Percentiles rank a stretch among this genome's conserved stretches.
phyloP scores from a whole-genome alignment of 2,329 filamentous ascomycete species.

The Pezizomycotina sp. region DNA sequence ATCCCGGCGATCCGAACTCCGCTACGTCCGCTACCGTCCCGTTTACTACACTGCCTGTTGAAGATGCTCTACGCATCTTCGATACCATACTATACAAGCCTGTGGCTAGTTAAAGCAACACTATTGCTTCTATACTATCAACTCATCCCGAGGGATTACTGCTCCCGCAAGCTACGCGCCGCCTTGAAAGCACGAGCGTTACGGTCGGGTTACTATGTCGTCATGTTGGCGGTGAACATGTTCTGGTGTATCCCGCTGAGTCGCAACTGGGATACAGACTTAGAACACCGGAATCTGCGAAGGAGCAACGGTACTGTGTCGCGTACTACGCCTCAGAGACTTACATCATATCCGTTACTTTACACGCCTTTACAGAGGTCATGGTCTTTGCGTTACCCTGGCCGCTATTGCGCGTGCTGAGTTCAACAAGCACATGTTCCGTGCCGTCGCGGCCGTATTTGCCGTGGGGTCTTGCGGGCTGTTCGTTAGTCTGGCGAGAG shows the following conservation, averaged over 20 bases:
- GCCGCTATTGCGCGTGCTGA: no score
- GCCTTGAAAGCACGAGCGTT: slow-evolving; percentile 1
- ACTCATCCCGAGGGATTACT: slow-evolving; percentile 1
- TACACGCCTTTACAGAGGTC: slow-evolving; percentile 7
- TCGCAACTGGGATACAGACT: slow-evolving; percentile 7
- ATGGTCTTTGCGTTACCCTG: no score
- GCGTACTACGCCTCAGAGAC: slow-evolving; percentile 6
- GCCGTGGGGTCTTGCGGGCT: slow-evolving; percentile 7
- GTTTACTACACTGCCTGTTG: neutral
- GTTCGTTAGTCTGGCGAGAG: slow-evolving; percentile 3
- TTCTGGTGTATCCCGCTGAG: slow-evolving; percentile 9
- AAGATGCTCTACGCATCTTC: slow-evolving; percentile 6
- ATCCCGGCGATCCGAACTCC: neutral
- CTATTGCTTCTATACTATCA: slow-evolving; percentile 8
- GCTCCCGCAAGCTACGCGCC: slow-evolving; percentile 1
- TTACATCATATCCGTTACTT: slow-evolving; percentile 3
- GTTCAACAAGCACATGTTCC: no score
- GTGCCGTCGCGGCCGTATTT: no score
- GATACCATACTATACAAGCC: slow-evolving; percentile 6
- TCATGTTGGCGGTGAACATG: slow-evolving; percentile 5
- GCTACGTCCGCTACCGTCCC: slow-evolving; percentile 3
- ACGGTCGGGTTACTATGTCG: neutral
- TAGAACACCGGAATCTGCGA: neutral
- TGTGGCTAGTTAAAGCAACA: slow-evolving; percentile 8
- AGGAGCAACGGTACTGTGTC: no score